These are phyloP conservation scores for Kernera saxatilis DNA, from an alignment of 345 rosid species.

Conservation along the genomic window DNA sequence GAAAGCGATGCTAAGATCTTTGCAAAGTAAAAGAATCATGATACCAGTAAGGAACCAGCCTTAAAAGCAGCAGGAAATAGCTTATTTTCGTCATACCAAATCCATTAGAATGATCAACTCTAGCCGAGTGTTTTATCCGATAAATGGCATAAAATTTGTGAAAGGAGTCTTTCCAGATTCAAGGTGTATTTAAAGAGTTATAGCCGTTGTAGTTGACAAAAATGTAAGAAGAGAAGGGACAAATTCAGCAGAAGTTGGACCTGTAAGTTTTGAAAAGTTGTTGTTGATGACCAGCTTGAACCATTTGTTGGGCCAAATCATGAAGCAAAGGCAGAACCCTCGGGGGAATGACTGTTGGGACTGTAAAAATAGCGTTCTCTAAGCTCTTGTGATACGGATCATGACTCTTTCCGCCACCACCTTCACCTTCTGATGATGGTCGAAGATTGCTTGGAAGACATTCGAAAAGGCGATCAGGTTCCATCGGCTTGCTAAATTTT, in stretches of 20 bases:
- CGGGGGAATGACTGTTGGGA: slow-evolving; percentile 77
- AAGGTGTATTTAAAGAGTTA: not conserved
- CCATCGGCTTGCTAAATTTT: slow-evolving; percentile 80
- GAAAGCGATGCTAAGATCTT: not conserved
- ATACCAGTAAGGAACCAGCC: not conserved
- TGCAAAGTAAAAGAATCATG: too few relatives aligned
- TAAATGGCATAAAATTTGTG: too few relatives aligned
- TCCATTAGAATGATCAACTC: too few relatives aligned
- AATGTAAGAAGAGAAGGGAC: not conserved
- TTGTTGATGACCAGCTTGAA: slow-evolving; percentile 88
- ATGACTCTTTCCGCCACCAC: slow-evolving; percentile 38
- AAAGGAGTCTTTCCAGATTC: too few relatives aligned
- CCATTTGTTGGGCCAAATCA: slow-evolving; percentile 81
- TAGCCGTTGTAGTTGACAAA: too few relatives aligned
- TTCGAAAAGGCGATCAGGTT: slow-evolving; percentile 79
- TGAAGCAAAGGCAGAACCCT: slow-evolving; percentile 79
- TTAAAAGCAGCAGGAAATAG: too few relatives aligned
- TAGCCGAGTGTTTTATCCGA: not conserved
- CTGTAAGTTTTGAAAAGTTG: slow-evolving; percentile 73
- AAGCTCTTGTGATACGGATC: slow-evolving; percentile 47
- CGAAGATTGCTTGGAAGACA: slow-evolving; percentile 77
- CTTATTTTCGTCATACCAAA: too few relatives aligned
- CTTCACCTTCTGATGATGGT: slow-evolving; percentile 51
- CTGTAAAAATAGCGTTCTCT: slow-evolving; percentile 60
- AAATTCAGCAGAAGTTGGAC: slow-evolving; percentile 30